phyloP scores from a whole-genome alignment of 495 filamentous ascomycete genomes.

The Lineolata rhizophorae region DNA sequence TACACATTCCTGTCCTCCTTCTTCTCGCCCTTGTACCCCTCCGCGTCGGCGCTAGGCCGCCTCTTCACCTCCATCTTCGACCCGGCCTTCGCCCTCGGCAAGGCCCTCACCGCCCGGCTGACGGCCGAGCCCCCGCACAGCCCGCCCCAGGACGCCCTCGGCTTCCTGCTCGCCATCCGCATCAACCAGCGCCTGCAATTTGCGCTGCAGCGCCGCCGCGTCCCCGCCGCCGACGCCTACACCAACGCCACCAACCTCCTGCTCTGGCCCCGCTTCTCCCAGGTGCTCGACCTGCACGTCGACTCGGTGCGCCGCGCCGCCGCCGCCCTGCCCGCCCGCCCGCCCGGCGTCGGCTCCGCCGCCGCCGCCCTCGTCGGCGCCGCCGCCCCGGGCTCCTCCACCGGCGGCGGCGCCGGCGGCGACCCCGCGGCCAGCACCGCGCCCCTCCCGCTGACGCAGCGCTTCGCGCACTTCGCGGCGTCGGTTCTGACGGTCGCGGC shows the following conservation, averaged over 20 bases:
- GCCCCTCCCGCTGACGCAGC: conserved; percentile 76
- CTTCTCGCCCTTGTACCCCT: conserved; percentile 37
- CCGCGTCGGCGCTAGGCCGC: conserved; percentile 34
- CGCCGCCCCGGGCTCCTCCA: conserved; percentile 14
- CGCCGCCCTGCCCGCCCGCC: conserved; percentile 25
- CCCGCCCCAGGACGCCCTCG: conserved; percentile 63
- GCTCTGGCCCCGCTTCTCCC: conserved; percentile 88
- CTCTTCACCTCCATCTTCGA: conserved; percentile 67
- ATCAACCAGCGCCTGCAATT: conserved; percentile 86
- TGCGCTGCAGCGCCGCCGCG: conserved; percentile 72
- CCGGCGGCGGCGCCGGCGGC: too few species aligned
- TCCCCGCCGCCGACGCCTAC: conserved; percentile 74
- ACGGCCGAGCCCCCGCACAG: conserved; percentile 59
- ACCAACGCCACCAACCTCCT: conserved; percentile 90
- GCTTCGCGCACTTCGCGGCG: conserved; percentile 76
- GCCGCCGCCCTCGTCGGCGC: neutral
- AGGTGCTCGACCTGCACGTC: conserved; percentile 79
- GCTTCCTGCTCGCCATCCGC: conserved; percentile 73
- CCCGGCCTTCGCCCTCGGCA: conserved; percentile 62
- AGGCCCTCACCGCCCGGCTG: conserved; percentile 51
- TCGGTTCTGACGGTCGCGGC: conserved; percentile 61
- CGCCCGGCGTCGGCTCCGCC: conserved; percentile 20
- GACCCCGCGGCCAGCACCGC: conserved; percentile 68
- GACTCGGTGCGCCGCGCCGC: conserved; percentile 52
- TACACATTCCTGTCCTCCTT: conserved; percentile 84